Evolutionary conservation across 2,329 filamentous ascomycete species (phyloP).

Genomic region (Hymenoscyphus scutula): DNA sequence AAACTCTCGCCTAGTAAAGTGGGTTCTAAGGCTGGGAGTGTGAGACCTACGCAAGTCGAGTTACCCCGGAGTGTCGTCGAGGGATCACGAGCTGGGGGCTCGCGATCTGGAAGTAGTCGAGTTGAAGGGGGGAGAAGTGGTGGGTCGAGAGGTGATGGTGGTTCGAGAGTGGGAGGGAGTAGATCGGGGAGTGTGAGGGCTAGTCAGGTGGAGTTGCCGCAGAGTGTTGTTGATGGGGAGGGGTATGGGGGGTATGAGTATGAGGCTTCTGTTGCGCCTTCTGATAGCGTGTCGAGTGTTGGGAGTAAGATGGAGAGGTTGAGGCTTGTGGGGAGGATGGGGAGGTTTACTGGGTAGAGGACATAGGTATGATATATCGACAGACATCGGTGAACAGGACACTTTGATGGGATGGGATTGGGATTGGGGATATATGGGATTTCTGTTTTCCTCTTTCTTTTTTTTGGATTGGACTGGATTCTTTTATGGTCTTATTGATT

Average conservation of each 20-base stretch:
- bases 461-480: background rate
- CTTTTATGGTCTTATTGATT: background rate
- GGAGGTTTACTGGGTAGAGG: background rate
- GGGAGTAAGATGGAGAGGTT: conserved; percentile 40
- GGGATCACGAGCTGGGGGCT: background rate
- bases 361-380: background rate
- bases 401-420: background rate
- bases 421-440: background rate
- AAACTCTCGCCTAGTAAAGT: background rate
- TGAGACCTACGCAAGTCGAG: conserved; percentile 17
- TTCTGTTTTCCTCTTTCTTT: background rate
- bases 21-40: background rate
- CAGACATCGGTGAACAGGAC: background rate
- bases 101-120: background rate
- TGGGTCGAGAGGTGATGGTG: background rate
- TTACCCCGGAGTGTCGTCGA: conserved; percentile 24
- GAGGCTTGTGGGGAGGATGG: conserved; percentile 27
- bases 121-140: background rate
- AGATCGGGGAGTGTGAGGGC: conserved; percentile 11
- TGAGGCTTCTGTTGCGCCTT: conserved; percentile 53
- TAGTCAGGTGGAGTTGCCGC: conserved; percentile 26
- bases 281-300: conserved; percentile 62
- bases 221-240: conserved; percentile 20
- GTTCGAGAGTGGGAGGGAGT: background rate
- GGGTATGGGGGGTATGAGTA: conserved; percentile 48